A percentile compares a stretch with the other conserved stretches of the same genome.
phyloP scores from a whole-genome alignment of 2,329 filamentous ascomycete genomes.

The Neonectria neomacrospora region DNA sequence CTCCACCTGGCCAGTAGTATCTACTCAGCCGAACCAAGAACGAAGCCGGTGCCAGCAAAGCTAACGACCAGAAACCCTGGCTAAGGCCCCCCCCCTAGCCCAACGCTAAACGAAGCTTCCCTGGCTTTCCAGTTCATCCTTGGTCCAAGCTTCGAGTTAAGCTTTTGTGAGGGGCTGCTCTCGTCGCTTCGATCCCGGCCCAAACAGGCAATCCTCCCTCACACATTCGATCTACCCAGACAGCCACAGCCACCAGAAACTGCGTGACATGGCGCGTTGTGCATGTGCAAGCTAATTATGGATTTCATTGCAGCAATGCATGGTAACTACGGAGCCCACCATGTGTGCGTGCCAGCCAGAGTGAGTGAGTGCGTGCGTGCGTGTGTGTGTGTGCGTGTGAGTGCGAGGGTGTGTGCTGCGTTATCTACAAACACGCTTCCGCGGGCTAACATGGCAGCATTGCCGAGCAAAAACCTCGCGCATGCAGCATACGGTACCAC shows the following conservation, averaged over 20 bases:
- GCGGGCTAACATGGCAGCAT: constrained; percentile 10
- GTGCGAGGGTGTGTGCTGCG: constrained; percentile 1
- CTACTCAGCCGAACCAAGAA: neutral
- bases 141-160: constrained; percentile 20
- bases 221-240: neutral
- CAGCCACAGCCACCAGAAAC: neutral
- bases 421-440: constrained; percentile 13
- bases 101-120: constrained; percentile 24
- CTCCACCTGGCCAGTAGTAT: constrained; percentile 1
- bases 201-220: neutral
- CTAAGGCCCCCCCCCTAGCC: neutral
- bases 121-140: neutral
- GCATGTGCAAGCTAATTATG: too few species aligned
- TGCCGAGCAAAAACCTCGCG: neutral
- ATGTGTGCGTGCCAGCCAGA: neutral
- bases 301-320: neutral
- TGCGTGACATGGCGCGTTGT: too few species aligned
- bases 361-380: neutral
- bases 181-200: constrained; percentile 9
- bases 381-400: neutral
- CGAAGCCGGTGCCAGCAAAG: neutral
- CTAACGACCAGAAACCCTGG: neutral
- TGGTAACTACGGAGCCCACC: constrained; percentile 6
- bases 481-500: neutral
- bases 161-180: constrained; percentile 10